A percentile compares a stretch with the other conserved stretches of the same genome.
Conservation (phyloP, 176 grass and related monocot genomes). For the Eleusine coracana region DNA sequence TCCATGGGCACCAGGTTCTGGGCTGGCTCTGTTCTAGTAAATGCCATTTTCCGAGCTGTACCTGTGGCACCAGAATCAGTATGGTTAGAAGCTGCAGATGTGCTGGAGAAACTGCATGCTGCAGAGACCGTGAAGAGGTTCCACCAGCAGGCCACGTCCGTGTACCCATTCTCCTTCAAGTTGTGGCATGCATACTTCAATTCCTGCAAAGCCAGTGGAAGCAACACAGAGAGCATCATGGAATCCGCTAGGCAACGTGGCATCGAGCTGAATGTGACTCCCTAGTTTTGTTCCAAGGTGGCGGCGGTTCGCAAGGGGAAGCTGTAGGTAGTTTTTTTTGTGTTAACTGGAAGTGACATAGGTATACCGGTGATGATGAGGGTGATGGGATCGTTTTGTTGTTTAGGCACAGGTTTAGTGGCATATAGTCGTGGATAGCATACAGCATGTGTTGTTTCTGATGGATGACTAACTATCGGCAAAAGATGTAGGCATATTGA, state of each 20-base stretch:
- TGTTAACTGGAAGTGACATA: constrained; percentile 37
- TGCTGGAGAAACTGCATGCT: constrained; percentile 63
- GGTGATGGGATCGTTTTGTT: constrained; percentile 13
- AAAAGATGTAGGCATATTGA: constrained; percentile 27
- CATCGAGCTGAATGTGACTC: constrained; percentile 52
- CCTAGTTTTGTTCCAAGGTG: constrained; percentile 36
- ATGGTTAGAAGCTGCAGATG: constrained; percentile 67
- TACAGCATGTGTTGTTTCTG: constrained; percentile 39
- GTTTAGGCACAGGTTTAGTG: constrained; percentile 45
- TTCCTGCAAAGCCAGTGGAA: constrained; percentile 46
- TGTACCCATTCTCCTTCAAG: constrained; percentile 87
- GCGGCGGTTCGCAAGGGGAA: not conserved
- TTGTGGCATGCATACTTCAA: constrained; percentile 72
- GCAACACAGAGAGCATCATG: constrained; percentile 52
- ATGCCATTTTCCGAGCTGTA: constrained; percentile 70
- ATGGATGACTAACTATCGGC: constrained; percentile 9
- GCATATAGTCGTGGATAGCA: constrained; percentile 27
- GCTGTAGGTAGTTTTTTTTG: constrained; percentile 46
- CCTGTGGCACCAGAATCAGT: constrained; percentile 81
- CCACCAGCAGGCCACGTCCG: constrained; percentile 78
- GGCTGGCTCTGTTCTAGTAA: constrained; percentile 75
- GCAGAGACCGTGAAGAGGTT: constrained; percentile 63
- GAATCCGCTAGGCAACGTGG: constrained; percentile 79
- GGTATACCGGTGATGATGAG: constrained; percentile 23
- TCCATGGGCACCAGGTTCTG: constrained; percentile 69